These are phyloP conservation scores for Sechiopsis laciniata DNA, from an alignment of 306 rosid species.

Conservation along the genomic window DNA sequence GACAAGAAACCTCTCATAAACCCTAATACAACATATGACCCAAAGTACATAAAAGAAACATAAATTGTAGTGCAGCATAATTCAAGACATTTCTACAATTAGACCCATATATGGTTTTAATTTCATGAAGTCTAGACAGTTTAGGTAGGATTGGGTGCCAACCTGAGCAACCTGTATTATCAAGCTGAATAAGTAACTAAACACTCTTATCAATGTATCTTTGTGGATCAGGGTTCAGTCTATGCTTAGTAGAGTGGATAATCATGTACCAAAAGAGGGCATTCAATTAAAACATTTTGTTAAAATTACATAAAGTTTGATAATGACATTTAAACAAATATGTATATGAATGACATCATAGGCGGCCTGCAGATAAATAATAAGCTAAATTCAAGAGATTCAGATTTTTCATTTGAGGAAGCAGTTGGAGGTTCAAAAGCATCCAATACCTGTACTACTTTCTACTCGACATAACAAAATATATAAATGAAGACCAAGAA, in stretches of 20 bases:
- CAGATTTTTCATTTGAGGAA: conserved; percentile 5
- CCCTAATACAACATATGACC: too few species aligned
- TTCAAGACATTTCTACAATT: too few species aligned
- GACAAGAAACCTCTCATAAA: too few species aligned
- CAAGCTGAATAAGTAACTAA: conserved; percentile 7
- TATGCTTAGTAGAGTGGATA: neutral
- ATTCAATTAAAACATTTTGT: neutral
- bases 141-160: conserved; percentile 22
- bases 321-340: conserved; percentile 13
- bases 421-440: conserved; percentile 10
- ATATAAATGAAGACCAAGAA: conserved; percentile 16
- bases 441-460: neutral
- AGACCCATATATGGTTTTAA: too few species aligned
- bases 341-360: neutral
- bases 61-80: too few species aligned
- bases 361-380: neutral
- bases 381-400: conserved; percentile 12
- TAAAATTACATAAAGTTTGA: neutral
- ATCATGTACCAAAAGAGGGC: neutral
- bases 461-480: neutral
- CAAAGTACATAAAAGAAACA: too few species aligned
- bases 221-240: neutral
- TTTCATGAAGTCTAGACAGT: neutral
- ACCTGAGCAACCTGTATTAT: conserved; percentile 16
- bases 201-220: neutral